phyloP scores from a whole-genome alignment of 345 rosid genomes.

The Syzygium grande region DNA sequence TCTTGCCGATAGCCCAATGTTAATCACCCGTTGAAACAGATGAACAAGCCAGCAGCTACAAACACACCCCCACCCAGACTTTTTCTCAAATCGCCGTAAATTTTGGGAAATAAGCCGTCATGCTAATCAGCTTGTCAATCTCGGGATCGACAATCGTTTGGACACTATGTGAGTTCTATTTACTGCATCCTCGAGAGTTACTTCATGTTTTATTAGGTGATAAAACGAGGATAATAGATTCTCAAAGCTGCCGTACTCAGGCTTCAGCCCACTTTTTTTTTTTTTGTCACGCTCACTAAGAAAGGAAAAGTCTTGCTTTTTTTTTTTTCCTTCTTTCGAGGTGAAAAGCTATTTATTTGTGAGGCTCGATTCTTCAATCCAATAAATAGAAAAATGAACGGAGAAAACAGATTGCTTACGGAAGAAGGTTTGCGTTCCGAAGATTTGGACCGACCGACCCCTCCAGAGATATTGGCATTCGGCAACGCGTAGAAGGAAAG shows the following conservation, averaged over 20 bases:
- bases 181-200: neutral
- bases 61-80: too few species aligned
- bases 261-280: neutral
- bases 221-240: neutral
- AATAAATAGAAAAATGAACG: neutral
- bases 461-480: neutral
- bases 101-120: neutral
- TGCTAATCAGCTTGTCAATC: neutral
- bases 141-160: neutral
- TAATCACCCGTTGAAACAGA: too few species aligned
- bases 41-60: too few species aligned
- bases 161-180: neutral
- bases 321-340: neutral
- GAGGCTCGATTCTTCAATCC: neutral
- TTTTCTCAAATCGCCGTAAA: too few species aligned
- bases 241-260: accelerated
- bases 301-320: neutral
- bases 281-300: neutral
- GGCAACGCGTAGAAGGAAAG: neutral
- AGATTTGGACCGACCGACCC: neutral
- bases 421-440: neutral
- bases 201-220: neutral
- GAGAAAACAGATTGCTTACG: neutral
- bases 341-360: neutral
- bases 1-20: too few species aligned